Evolutionary conservation across 1,284 basidiomycete genomes (phyloP), one percentile per base, ranked within the genome.

Genomic region (Vanrija pseudolonga): DNA sequence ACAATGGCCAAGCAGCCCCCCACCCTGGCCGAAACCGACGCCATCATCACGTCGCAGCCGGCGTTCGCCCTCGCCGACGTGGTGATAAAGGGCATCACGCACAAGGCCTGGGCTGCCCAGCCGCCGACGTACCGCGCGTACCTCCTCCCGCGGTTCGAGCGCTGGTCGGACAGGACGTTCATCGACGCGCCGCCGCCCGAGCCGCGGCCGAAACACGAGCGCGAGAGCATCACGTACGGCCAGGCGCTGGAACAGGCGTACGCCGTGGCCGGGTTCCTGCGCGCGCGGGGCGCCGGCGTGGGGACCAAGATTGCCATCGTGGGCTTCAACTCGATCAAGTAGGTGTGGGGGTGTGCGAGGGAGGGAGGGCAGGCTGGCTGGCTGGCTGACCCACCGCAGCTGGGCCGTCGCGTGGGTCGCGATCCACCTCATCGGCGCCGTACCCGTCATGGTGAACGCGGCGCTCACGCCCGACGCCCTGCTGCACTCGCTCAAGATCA

Each of bases 401-500:
- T 74, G 71, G 69, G 56, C 69, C 4, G 50, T 69, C 2, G 47
- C 61, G 2, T 74, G 64, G 45, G 52, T 65, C 9, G 72, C 71
- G 6, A 60, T 56, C 3, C 69, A 69, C 26, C 63, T 74, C 40
- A 60, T 72, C 38, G 72, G 71, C n/a, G 72, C 65, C 2, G 63
- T 74, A 3, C 53, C 66, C 2, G 66, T 71, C 22, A 65, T 62
- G 45, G 56, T 72, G 15, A 74, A 74, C 49, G 64, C 65, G 2
- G 69, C 68, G 59, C 41, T 55, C 4, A 36, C 46, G 60, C 63
- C 47, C 48, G 55, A 51, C 53, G 44, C 22, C 19, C 50, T 59
- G 51, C 28, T 67, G 1, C 67, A 68, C 50, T 65, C 63, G 42
- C 57, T 74, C 17, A 53, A 54, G 14, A 55, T 63, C 32, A 62